Evolutionary conservation across 106 monocot species (phyloP).

Genomic region (Allium cepa): DNA sequence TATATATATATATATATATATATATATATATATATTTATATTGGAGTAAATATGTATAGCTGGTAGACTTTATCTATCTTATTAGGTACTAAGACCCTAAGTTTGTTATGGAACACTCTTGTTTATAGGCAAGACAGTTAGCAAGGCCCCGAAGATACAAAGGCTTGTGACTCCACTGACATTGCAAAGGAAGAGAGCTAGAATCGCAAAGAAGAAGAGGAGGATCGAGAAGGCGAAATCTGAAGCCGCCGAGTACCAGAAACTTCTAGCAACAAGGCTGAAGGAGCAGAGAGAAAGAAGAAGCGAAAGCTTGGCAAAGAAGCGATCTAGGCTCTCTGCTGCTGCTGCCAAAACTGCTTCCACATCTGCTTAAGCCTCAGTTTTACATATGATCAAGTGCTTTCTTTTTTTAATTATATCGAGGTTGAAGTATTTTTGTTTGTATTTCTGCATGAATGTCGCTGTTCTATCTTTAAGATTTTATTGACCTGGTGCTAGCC

Average conservation of each 20-base stretch:
- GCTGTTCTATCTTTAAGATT: too few relatives aligned
- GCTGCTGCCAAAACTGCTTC: slow-evolving; percentile 17
- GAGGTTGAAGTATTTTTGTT: too few relatives aligned
- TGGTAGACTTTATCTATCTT: too few relatives aligned
- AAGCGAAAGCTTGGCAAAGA: slow-evolving; percentile 31
- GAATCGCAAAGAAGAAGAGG: slow-evolving; percentile 26
- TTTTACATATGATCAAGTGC: too few relatives aligned
- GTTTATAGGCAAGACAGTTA: slow-evolving; percentile 16
- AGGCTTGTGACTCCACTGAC: slow-evolving; percentile 25
- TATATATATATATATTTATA: too few relatives aligned
- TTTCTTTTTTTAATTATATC: too few relatives aligned
- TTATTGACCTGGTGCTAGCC: too few relatives aligned
- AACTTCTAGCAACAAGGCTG: slow-evolving; percentile 19
- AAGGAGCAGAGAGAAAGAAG: slow-evolving; percentile 26
- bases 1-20: too few relatives aligned
- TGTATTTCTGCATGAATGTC: too few relatives aligned
- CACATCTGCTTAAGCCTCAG: slow-evolving; percentile 1
- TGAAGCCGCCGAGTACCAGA: slow-evolving; percentile 29
- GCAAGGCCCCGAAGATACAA: slow-evolving; percentile 25
- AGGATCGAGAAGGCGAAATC: slow-evolving; percentile 23
- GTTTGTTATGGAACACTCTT: background rate
- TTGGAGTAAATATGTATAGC: too few relatives aligned
- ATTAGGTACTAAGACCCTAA: too few relatives aligned
- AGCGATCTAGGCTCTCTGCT: slow-evolving; percentile 21
- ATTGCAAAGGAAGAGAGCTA: slow-evolving; percentile 17